Evolutionary conservation across 2,329 filamentous ascomycete genomes (phyloP), one percentile per base, ranked within the genome.

Genomic region (Verticillium zaregamsianum): DNA sequence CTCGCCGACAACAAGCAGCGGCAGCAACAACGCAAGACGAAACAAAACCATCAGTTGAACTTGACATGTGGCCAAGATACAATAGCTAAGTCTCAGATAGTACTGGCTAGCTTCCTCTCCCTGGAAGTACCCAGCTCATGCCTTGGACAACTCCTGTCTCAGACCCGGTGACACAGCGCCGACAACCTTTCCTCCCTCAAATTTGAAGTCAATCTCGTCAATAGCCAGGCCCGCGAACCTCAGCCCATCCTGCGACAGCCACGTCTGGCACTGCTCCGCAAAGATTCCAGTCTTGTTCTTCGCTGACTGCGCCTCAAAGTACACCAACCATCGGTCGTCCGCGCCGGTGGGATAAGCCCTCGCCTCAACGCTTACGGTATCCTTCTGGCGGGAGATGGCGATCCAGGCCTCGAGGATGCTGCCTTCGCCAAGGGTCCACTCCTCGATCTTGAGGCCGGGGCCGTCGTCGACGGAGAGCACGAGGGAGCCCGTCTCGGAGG

Each of bases 401-500:
- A 40, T 25, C 23, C 40, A 28, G 25, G 45, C 45, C 1, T 45
- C 57, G 37, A 58, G 57, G 37, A 58, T 31, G 39, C 39, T 58
- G 57, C 45, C 45, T 5, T 45, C 77, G n/a, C 76, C 77, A 33
- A 80, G 71, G 14, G 70, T 66, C 71, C 76, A 80, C 39, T 68
- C 65, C 3, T 70, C 65, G 9, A 82, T 74, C 15, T 68, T 62
- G 3, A 82, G 69, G 0, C 79, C 79, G 0, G 80, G 75, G 0
- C 73, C 76, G 15, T 72, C 68, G 45, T 81, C 77, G 2, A 77
- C 61, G 0, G 68, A 64, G 15, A 82, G 71, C 0, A 71, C 72
- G 2, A 58, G 23, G 7, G 57, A 49, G 28, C 73, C 76, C 0
- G 65, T 61, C 2, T 67, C 64, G 45, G 81, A 75, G 2, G 59